phyloP scores from a whole-genome alignment of 805 yeast genomes.

The Allodekkera sacchari region DNA sequence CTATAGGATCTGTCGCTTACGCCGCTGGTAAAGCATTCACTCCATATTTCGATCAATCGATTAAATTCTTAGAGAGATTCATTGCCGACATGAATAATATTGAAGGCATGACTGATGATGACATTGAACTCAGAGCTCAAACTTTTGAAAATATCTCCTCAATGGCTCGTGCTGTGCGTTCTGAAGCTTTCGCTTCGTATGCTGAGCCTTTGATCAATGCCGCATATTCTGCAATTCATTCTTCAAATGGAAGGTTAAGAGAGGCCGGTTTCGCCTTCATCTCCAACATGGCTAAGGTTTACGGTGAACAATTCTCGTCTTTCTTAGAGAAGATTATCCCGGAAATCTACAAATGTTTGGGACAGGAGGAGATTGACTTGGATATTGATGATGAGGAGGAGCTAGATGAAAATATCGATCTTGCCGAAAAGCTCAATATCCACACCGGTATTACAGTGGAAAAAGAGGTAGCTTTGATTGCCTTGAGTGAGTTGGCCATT shows the following conservation, averaged over 20 bases:
- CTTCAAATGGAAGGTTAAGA: slow-evolving; percentile 75
- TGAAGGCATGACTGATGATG: slow-evolving; percentile 80
- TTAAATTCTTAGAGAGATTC: slow-evolving; percentile 74
- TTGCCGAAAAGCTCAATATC: slow-evolving; percentile 69
- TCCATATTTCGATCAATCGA: slow-evolving; percentile 79
- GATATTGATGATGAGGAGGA: slow-evolving; percentile 40
- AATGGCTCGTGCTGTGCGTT: slow-evolving; percentile 94
- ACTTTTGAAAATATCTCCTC: slow-evolving; percentile 92
- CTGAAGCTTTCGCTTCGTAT: slow-evolving; percentile 74
- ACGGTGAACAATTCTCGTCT: slow-evolving; percentile 74
- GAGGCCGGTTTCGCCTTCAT: slow-evolving; percentile 93
- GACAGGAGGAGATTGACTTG: slow-evolving; percentile 77
- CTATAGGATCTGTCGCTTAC: slow-evolving; percentile 94
- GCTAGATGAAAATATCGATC: slow-evolving; percentile 46
- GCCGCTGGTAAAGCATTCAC: slow-evolving; percentile 84
- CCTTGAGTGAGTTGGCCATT: slow-evolving; percentile 77
- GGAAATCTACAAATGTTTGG: slow-evolving; percentile 71
- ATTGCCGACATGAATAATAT: slow-evolving; percentile 55
- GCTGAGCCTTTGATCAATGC: slow-evolving; percentile 87
- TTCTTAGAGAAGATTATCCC: slow-evolving; percentile 80
- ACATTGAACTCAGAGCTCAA: slow-evolving; percentile 82
- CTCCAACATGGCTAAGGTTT: slow-evolving; percentile 90
- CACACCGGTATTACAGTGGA: slow-evolving; percentile 94
- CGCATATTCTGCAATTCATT: slow-evolving; percentile 62
- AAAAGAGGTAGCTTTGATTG: slow-evolving; percentile 91